phyloP scores from a whole-genome alignment of 2,329 filamentous ascomycete genomes.

The Akanthomyces uredinophilus region DNA sequence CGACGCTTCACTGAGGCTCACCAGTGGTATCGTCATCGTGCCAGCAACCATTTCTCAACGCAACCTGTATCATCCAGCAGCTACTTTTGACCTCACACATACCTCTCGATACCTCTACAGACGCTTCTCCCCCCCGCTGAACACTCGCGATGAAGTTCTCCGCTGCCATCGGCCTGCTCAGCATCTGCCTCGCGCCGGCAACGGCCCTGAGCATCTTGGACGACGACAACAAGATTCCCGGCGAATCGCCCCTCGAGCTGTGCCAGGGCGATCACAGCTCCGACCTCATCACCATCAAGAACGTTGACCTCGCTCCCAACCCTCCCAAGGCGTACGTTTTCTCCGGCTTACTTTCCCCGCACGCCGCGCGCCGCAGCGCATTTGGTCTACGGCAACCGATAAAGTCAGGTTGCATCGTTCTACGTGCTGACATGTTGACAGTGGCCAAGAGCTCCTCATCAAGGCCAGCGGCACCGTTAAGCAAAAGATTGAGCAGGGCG shows the following conservation, averaged over 20 bases:
- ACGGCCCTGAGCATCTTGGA: constrained; percentile 40
- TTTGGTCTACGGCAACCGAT: not conserved
- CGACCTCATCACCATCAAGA: constrained; percentile 71
- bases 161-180: constrained; percentile 41
- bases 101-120: not conserved
- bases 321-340: constrained; percentile 74
- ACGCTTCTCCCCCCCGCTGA: not conserved
- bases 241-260: constrained; percentile 78
- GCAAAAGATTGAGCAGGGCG: constrained; percentile 68
- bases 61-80: not conserved
- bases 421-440: constrained; percentile 32
- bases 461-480: constrained; percentile 70
- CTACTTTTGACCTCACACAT: not conserved
- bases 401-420: not conserved
- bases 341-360: not conserved
- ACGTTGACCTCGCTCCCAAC: constrained; percentile 78
- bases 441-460: constrained; percentile 74
- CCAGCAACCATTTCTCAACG: not conserved
- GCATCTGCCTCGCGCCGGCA: constrained; percentile 41
- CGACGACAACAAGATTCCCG: constrained; percentile 63
- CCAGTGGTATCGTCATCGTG: not conserved
- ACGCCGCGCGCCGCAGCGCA: not conserved
- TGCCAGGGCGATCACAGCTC: constrained; percentile 62
- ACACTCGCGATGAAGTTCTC: constrained; percentile 31
- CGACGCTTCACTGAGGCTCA: not conserved